These are phyloP conservation scores for Brassica juncea DNA, from an alignment of 345 rosid genomes.

Conservation along the genomic window DNA sequence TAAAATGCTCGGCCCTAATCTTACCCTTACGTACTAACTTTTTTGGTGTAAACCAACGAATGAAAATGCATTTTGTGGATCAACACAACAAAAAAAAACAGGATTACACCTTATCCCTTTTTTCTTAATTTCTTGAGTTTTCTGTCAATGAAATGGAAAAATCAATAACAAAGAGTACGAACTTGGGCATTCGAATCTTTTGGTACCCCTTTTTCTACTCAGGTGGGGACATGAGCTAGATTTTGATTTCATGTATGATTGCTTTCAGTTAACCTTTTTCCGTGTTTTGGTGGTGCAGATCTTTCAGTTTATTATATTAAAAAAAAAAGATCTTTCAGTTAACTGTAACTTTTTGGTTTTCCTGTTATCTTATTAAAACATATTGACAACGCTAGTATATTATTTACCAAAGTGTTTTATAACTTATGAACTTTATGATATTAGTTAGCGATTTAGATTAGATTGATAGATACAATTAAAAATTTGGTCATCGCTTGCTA, in stretches of 20 bases:
- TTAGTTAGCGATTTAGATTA: background rate
- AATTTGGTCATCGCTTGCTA: background rate
- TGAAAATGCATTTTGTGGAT: conserved; percentile 22
- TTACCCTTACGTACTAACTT: background rate
- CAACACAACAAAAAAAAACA: conserved; percentile 29
- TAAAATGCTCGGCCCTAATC: too few relatives aligned
- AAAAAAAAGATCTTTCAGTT: background rate
- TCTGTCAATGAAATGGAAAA: conserved; percentile 37
- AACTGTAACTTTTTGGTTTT: background rate
- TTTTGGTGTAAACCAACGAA: conserved; percentile 18
- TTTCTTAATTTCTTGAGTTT: background rate
- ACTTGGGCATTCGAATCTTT: conserved; percentile 33
- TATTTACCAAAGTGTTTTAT: background rate
- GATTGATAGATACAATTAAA: background rate
- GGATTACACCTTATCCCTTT: conserved; percentile 41
- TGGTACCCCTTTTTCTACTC: conserved; percentile 5
- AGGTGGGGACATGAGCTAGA: conserved; percentile 3
- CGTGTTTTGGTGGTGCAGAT: too few relatives aligned
- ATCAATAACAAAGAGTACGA: conserved; percentile 15
- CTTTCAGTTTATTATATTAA: too few relatives aligned
- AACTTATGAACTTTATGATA: background rate
- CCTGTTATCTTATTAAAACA: background rate
- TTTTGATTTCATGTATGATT: too few relatives aligned
- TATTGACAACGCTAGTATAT: background rate
- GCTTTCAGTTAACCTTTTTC: too few relatives aligned